These are phyloP conservation scores for Cercophora samala DNA, from an alignment of 495 filamentous ascomycete species.

Conservation along the genomic window DNA sequence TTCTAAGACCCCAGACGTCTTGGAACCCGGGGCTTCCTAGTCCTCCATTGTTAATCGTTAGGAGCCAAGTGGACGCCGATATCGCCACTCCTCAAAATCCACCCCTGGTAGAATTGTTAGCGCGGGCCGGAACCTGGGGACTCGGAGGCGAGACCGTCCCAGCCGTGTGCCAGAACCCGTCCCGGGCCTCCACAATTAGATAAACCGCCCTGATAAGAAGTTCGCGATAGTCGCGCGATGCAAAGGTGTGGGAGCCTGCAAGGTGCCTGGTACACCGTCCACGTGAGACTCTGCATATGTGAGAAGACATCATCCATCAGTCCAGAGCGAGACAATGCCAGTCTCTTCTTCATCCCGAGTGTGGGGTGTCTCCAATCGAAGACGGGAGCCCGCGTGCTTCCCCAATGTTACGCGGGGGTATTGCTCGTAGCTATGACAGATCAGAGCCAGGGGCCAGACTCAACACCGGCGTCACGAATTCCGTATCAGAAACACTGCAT, in stretches of 20 bases:
- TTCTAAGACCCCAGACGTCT: neutral
- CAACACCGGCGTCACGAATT: neutral
- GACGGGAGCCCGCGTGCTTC: neutral
- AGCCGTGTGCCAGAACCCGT: conserved; percentile 19
- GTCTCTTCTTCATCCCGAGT: neutral
- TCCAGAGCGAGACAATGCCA: neutral
- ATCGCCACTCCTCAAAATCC: neutral
- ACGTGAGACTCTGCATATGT: conserved; percentile 26
- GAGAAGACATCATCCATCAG: neutral
- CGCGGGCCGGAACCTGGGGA: neutral
- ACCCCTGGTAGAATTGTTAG: neutral
- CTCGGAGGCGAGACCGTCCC: conserved; percentile 1
- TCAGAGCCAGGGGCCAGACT: neutral
- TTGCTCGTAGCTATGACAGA: neutral
- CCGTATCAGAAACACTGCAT: conserved; percentile 6
- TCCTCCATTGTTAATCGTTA: conserved; percentile 16
- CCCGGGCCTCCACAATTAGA: conserved; percentile 26
- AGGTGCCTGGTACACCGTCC: conserved; percentile 10
- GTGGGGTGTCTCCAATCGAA: conserved; percentile 1
- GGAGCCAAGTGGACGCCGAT: conserved; percentile 5
- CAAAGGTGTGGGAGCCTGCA: conserved; percentile 4
- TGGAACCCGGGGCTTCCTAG: neutral
- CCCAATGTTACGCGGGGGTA: neutral
- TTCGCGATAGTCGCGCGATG: neutral
- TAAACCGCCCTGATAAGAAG: conserved; percentile 36